phyloP scores from a whole-genome alignment of 371 early-diverging fungal genomes.

The Mucor circinelloides region DNA sequence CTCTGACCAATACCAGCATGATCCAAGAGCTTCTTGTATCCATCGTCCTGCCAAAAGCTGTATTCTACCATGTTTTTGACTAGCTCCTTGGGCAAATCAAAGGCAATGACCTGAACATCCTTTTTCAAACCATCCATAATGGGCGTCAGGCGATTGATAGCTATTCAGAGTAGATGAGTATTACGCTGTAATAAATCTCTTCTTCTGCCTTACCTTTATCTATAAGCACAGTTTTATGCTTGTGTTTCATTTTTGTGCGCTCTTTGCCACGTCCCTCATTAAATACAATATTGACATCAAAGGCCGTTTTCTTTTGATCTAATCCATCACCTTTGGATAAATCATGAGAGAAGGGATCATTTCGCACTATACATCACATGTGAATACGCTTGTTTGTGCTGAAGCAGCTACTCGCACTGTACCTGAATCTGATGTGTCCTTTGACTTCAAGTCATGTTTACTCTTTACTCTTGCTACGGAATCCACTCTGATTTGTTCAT shows the following conservation, averaged over 20 bases:
- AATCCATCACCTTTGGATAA: constrained; percentile 33
- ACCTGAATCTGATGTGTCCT: constrained; percentile 53
- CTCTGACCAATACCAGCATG: constrained; percentile 32
- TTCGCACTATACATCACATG: constrained; percentile 17
- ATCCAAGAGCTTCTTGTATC: constrained; percentile 56
- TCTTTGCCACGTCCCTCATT: constrained; percentile 48
- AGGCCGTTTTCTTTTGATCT: constrained; percentile 37
- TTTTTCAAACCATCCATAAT: constrained; percentile 56
- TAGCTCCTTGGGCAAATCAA: constrained; percentile 67
- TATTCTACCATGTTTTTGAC: constrained; percentile 59
- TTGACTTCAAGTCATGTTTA: constrained; percentile 60
- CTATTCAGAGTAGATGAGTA: constrained; percentile 28
- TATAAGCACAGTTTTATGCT: constrained; percentile 66
- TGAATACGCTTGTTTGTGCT: not conserved
- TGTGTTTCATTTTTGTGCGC: constrained; percentile 66
- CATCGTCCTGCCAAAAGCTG: constrained; percentile 65
- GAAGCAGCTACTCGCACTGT: not conserved
- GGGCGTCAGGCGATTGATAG: constrained; percentile 55
- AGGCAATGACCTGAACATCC: constrained; percentile 69
- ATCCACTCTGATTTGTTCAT: constrained; percentile 66
- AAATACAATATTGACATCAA: constrained; percentile 49
- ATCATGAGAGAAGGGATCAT: constrained; percentile 39
- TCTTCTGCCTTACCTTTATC: constrained; percentile 82
- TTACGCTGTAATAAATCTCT: no score
- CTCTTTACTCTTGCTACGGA: constrained; percentile 46